phyloP scores from a whole-genome alignment of 1,139 yeast species.

The Taiozyma onychis region DNA sequence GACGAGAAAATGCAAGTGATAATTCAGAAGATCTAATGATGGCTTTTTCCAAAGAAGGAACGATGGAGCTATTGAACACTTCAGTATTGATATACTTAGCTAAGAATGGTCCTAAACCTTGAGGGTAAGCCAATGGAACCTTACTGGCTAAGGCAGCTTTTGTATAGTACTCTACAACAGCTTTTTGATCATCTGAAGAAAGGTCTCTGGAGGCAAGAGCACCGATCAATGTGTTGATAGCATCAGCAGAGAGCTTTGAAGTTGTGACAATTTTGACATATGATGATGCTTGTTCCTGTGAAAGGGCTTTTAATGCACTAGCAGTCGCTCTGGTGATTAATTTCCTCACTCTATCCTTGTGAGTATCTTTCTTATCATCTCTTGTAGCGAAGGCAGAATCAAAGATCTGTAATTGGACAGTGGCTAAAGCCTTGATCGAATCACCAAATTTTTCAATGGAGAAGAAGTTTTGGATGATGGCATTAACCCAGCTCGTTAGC shows the following conservation, averaged over 20 bases:
- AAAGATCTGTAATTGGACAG: slow-evolving; percentile 18
- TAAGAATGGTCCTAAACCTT: slow-evolving; percentile 31
- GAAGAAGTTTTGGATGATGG: slow-evolving; percentile 9
- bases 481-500: slow-evolving; percentile 50
- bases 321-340: slow-evolving; percentile 12
- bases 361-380: slow-evolving; percentile 29
- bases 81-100: slow-evolving; percentile 37
- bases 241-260: slow-evolving; percentile 25
- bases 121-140: slow-evolving; percentile 29
- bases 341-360: slow-evolving; percentile 42
- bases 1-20: slow-evolving; percentile 47
- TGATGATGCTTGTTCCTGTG: slow-evolving; percentile 10
- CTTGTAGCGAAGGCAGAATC: slow-evolving; percentile 14
- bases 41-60: slow-evolving; percentile 70
- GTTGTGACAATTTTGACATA: slow-evolving; percentile 9
- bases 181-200: slow-evolving; percentile 16
- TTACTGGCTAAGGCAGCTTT: slow-evolving; percentile 43
- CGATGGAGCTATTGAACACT: slow-evolving; percentile 36
- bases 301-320: slow-evolving; percentile 5
- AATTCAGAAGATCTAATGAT: slow-evolving; percentile 78
- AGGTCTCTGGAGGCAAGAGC: slow-evolving; percentile 30
- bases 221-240: slow-evolving; percentile 33
- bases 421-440: slow-evolving; percentile 23
- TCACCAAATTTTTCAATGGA: slow-evolving; percentile 13
- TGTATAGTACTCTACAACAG: slow-evolving; percentile 29